These are phyloP conservation scores for Cytospora leucostoma DNA, from an alignment of 2,329 filamentous ascomycete species.

Conservation along the genomic window DNA sequence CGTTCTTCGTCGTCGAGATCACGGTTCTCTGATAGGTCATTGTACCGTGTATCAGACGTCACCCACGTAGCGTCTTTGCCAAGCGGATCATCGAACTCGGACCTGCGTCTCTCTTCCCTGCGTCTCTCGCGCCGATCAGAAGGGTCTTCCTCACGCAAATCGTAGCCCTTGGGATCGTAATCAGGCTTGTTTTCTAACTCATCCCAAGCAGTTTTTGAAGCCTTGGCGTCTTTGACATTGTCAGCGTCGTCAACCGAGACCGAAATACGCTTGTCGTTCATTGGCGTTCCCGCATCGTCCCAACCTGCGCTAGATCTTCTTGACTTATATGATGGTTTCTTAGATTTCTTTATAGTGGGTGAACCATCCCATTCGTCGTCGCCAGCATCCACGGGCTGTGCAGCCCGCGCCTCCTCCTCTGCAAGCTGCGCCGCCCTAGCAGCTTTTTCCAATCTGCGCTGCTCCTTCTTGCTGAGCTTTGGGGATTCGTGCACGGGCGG, in stretches of 20 bases:
- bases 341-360: constrained; percentile 36
- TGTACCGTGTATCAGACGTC: constrained; percentile 46
- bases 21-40: constrained; percentile 41
- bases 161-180: constrained; percentile 35
- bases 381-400: constrained; percentile 13
- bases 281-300: constrained; percentile 26
- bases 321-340: constrained; percentile 35
- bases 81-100: constrained; percentile 40
- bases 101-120: constrained; percentile 27
- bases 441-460: constrained; percentile 50
- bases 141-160: constrained; percentile 42
- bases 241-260: constrained; percentile 37
- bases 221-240: constrained; percentile 32
- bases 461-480: constrained; percentile 51
- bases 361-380: constrained; percentile 35
- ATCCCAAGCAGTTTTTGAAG: constrained; percentile 36
- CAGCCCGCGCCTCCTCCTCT: constrained; percentile 28
- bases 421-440: constrained; percentile 35
- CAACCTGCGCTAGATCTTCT: constrained; percentile 27
- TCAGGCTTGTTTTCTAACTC: constrained; percentile 37
- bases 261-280: constrained; percentile 36
- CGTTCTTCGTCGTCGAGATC: constrained; percentile 51
- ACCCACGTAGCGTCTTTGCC: constrained; percentile 53
- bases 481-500: constrained; percentile 32
- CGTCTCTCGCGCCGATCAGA: constrained; percentile 44